These are phyloP conservation scores for Phragmites australis DNA, from an alignment of 176 grass and related monocot genomes.

Conservation along the genomic window DNA sequence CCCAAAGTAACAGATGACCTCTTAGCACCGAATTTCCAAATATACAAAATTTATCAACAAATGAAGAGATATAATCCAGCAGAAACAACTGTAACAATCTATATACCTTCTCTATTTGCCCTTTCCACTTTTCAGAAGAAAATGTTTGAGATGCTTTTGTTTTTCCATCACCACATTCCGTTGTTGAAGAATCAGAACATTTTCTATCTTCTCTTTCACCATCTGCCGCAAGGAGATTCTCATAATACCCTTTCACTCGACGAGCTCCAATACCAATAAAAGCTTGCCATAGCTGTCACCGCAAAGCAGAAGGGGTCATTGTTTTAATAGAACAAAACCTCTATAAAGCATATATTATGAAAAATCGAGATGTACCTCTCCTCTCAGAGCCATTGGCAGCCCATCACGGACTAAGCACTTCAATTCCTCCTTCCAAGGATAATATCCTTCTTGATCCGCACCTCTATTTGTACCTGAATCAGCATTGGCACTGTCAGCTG, in stretches of 20 bases:
- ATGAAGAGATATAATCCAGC: constrained; percentile 13
- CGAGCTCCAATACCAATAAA: constrained; percentile 93
- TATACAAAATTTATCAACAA: constrained; percentile 21
- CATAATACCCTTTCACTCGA: constrained; percentile 83
- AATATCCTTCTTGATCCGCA: constrained; percentile 46
- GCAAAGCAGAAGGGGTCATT: constrained; percentile 8
- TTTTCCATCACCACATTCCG: constrained; percentile 48
- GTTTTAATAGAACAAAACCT: constrained; percentile 3
- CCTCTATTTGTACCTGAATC: constrained; percentile 42
- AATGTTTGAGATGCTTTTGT: constrained; percentile 41
- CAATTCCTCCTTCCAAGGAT: constrained; percentile 90
- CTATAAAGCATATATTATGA: constrained; percentile 6
- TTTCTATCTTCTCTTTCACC: constrained; percentile 35
- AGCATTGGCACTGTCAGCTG: constrained; percentile 48
- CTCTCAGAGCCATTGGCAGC: constrained; percentile 93
- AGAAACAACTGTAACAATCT: neutral
- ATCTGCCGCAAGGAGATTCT: constrained; percentile 59
- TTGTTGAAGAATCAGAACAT: constrained; percentile 15
- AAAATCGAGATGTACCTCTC: constrained; percentile 64
- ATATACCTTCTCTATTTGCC: constrained; percentile 96
- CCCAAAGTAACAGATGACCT: constrained; percentile 25
- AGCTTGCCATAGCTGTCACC: constrained; percentile 91
- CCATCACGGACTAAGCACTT: constrained; percentile 80
- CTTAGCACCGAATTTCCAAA: constrained; percentile 23
- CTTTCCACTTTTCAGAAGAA: constrained; percentile 86